A percentile compares a stretch with the other conserved stretches of the same genome.
phyloP scores from a whole-genome alignment of 2,329 filamentous ascomycete genomes.

The Verticillium nubilum region DNA sequence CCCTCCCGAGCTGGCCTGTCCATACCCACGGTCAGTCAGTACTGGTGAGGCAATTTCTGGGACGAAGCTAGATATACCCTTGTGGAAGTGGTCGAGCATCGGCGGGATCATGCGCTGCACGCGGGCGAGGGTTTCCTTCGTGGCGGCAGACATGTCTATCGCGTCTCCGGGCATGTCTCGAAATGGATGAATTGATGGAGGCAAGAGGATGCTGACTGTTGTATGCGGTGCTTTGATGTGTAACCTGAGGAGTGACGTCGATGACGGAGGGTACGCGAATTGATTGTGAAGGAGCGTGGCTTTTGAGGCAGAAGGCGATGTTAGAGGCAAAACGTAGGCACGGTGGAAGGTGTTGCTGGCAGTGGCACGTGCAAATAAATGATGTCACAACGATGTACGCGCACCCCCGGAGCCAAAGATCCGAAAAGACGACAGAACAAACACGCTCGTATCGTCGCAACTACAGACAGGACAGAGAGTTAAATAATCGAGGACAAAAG shows the following conservation, averaged over 20 bases:
- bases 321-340: too few species aligned
- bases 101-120: constrained; percentile 89
- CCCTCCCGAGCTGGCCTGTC: constrained; percentile 80
- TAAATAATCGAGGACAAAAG: constrained; percentile 41
- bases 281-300: too few species aligned
- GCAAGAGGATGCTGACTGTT: not conserved
- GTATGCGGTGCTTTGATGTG: too few species aligned
- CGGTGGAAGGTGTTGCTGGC: not conserved
- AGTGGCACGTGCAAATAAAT: not conserved
- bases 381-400: not conserved
- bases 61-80: constrained; percentile 53
- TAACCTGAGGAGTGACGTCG: too few species aligned
- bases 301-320: too few species aligned
- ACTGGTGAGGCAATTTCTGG: not conserved
- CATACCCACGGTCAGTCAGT: not conserved
- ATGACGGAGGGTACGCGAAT: too few species aligned
- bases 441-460: not conserved
- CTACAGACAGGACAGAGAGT: not conserved
- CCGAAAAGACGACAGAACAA: not conserved
- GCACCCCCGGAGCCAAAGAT: not conserved
- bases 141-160: constrained; percentile 58
- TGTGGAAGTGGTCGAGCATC: constrained; percentile 93
- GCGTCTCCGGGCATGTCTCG: constrained; percentile 9
- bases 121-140: constrained; percentile 71
- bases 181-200: not conserved